Base-by-base conservation (phyloP, 148 eudicot genomes). In the Camellia granthamiana region DNA sequence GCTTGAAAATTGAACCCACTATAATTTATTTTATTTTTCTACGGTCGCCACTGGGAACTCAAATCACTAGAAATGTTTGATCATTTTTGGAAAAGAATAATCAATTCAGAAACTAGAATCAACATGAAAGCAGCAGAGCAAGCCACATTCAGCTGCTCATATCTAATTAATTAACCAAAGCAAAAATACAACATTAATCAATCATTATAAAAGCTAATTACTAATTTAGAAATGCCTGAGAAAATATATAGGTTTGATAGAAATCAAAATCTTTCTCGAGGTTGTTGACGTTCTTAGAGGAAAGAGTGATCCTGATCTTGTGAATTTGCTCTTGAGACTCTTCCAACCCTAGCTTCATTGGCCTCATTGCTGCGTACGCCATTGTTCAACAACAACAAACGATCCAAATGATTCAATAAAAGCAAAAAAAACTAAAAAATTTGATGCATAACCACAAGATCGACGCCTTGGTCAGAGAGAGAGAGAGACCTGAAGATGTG, bases 221-320 rank as follows among this genome's bases (percentile, higher is more conserved):
- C 5, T 10, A 23, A 63, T 5, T 2, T 62, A 19, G 21, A 41
- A 5, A 58, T 7, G 4, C 5, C n/a, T 14, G 2, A 42, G 6
- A 58, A 58, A 2, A 4, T 6, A 58, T 12, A 41, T 15, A 13
- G 65, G 51, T 58, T 14, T 58, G 65, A 60, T 44, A 2, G 44
- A 21, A 63, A 21, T 23, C 42, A 13, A 6, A 54, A 95, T 97
- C 99, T 90, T 95, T 95, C 87, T 95, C 99, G 73, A 93, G 97
- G 80, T 95, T 93, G 84, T 93, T 93, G 10, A 93, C 97, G 72
- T 88, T 87, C 86, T 95, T 95, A 19, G 99, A 95, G 30, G 99
- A 93, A 55, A 95, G 94, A 43, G 97, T 95, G 86, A 95, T 93
- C 73, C 99, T 88, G 79, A 95, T 95, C 90, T 90, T 93, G 87